phyloP scores from a whole-genome alignment of 495 filamentous ascomycete species.

The Aspergillus wentii region DNA sequence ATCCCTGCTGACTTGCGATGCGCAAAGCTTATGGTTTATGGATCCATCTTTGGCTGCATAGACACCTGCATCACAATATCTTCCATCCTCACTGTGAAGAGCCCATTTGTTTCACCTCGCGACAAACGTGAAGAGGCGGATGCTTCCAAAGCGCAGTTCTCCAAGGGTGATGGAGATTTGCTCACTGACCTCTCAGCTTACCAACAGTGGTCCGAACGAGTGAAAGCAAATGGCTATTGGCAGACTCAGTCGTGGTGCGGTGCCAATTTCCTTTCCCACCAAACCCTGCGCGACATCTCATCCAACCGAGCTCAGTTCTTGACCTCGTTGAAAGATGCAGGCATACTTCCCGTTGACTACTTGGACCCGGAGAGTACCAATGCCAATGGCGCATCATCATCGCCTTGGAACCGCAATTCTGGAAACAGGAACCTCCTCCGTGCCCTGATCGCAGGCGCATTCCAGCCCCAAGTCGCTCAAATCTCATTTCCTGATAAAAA shows the following conservation, averaged over 20 bases:
- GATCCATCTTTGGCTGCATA: constrained; percentile 86
- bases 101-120: constrained; percentile 77
- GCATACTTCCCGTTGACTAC: constrained; percentile 61
- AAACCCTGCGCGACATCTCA: constrained; percentile 80
- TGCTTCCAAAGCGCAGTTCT: constrained; percentile 70
- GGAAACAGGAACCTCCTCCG: constrained; percentile 64
- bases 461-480: constrained; percentile 84
- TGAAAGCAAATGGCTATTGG: constrained; percentile 49
- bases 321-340: constrained; percentile 78
- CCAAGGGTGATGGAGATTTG: constrained; percentile 73
- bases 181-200: constrained; percentile 81
- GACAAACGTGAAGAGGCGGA: constrained; percentile 79
- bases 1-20: constrained; percentile 92
- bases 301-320: constrained; percentile 83
- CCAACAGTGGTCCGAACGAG: constrained; percentile 69
- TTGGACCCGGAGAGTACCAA: constrained; percentile 16
- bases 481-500: constrained; percentile 94
- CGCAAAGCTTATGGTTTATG: constrained; percentile 93
- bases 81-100: constrained; percentile 77
- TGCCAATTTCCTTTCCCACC: constrained; percentile 80
- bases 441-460: constrained; percentile 83
- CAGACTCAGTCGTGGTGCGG: constrained; percentile 74
- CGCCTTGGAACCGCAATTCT: constrained; percentile 44
- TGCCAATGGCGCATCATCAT: constrained; percentile 5
- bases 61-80: constrained; percentile 87